Percentiles rank a stretch among this genome's conserved stretches.
Evolutionary conservation across 495 filamentous ascomycete species (phyloP).

Genomic region (Trichoderma orchidacearum): DNA sequence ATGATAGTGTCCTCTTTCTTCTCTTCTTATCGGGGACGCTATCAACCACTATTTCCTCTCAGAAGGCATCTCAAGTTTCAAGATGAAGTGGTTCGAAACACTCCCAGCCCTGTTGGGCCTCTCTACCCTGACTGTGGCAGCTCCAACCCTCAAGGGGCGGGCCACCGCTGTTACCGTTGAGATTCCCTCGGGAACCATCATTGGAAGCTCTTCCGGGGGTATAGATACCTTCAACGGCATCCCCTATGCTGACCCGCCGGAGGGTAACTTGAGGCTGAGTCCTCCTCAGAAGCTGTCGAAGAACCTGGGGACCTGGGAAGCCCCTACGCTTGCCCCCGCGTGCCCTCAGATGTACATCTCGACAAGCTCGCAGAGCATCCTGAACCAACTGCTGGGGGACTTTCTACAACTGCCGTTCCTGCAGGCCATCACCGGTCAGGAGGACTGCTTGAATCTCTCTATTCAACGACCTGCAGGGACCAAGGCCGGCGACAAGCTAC

Average conservation of each 20-base stretch:
- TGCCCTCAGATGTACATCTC: slow-evolving; percentile 43
- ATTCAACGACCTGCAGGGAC: slow-evolving; percentile 49
- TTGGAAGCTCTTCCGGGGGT: slow-evolving; percentile 23
- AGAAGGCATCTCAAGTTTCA: not conserved
- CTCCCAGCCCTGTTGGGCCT: not conserved
- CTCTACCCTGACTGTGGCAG: not conserved
- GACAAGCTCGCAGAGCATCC: slow-evolving; percentile 24
- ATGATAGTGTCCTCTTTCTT: not conserved
- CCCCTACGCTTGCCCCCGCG: slow-evolving; percentile 29
- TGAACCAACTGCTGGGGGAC: slow-evolving; percentile 33
- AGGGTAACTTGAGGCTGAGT: slow-evolving; percentile 25
- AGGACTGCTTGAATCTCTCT: slow-evolving; percentile 58
- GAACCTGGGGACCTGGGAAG: slow-evolving; percentile 36
- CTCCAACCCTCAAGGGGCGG: not conserved
- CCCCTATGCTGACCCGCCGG: slow-evolving; percentile 31
- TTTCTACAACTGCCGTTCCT: slow-evolving; percentile 45
- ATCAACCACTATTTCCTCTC: not conserved
- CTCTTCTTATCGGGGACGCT: no score
- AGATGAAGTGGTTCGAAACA: not conserved
- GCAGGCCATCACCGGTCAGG: slow-evolving; percentile 33
- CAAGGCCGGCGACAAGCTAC: slow-evolving; percentile 38
- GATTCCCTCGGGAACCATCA: slow-evolving; percentile 31
- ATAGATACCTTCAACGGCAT: slow-evolving; percentile 36
- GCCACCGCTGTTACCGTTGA: slow-evolving; percentile 25
- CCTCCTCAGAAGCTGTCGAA: slow-evolving; percentile 25